Conservation (phyloP, 108 stramenopile genomes). For the Craspedostauros australis region DNA sequence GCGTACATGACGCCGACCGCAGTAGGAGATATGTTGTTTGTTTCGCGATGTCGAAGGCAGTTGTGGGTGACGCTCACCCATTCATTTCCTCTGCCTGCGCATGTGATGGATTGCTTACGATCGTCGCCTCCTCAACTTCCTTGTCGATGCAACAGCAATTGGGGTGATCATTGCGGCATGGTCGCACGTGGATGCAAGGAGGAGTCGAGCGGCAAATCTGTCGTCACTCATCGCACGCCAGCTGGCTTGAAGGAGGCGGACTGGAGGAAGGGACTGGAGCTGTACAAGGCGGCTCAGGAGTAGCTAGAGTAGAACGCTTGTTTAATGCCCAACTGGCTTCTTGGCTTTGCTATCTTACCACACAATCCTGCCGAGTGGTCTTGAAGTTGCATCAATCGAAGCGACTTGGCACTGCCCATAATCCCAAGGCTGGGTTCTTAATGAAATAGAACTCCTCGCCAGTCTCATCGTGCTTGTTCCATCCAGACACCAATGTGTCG, state of each 20-base stretch:
- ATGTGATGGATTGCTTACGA: neutral
- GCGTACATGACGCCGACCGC: no score
- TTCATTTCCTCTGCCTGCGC: neutral
- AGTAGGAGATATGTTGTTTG: no score
- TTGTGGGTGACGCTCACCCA: no score
- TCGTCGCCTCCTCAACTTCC: conserved; percentile 1
- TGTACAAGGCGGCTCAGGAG: no score
- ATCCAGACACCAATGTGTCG: conserved; percentile 67
- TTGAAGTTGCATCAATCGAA: no score
- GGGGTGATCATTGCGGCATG: conserved; percentile 86
- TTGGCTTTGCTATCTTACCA: no score
- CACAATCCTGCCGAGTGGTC: no score
- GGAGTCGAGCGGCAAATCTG: conserved; percentile 39
- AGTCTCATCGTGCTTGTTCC: conserved; percentile 58
- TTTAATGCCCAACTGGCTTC: no score
- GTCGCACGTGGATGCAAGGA: conserved; percentile 67
- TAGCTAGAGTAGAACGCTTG: no score
- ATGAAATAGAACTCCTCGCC: conserved; percentile 88
- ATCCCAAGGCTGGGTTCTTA: conserved; percentile 89
- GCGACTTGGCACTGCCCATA: conserved; percentile 82
- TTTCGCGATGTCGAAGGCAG: no score
- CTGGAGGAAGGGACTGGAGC: conserved; percentile 55
- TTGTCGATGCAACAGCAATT: conserved; percentile 32
- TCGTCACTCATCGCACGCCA: conserved; percentile 60
- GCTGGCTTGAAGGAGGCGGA: conserved; percentile 49